These are phyloP conservation scores for Takakia lepidozioides DNA, from an alignment of 225 moss, liverwort and hornwort species.

Conservation along the genomic window DNA sequence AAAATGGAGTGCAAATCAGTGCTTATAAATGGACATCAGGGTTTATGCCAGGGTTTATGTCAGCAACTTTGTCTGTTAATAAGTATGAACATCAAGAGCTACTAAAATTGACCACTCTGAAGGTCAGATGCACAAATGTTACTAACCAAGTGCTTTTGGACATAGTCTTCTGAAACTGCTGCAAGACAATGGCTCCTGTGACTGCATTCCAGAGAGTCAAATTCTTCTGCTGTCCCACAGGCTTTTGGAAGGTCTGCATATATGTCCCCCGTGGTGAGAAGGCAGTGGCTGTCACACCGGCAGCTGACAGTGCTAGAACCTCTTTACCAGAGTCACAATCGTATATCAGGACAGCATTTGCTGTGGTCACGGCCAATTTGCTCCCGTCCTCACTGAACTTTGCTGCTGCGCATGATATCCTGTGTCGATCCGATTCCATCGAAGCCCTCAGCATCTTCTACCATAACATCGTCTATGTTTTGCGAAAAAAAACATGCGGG, in stretches of 20 bases:
- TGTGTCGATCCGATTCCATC: no score
- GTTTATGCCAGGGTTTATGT: no score
- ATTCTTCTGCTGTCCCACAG: conserved; percentile 79
- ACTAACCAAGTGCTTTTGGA: conserved; percentile 75
- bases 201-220: conserved; percentile 61
- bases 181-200: conserved; percentile 52
- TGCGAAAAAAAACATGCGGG: no score
- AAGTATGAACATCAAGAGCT: no score
- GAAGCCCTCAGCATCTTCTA: no score
- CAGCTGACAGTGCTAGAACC: conserved; percentile 47
- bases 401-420: conserved; percentile 69
- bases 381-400: conserved; percentile 74
- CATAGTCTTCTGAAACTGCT: conserved; percentile 68
- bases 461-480: no score
- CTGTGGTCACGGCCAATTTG: conserved; percentile 57
- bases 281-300: conserved; percentile 50
- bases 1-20: no score
- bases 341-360: conserved; percentile 53
- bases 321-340: conserved; percentile 56
- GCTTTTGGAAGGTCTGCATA: conserved; percentile 91
- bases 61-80: no score
- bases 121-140: conserved; percentile 16
- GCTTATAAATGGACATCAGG: no score
- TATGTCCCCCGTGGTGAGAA: conserved; percentile 85
- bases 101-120: no score